Base-by-base conservation (phyloP, 768 basidiomycete species). In the Leccinum subgranulosum region DNA sequence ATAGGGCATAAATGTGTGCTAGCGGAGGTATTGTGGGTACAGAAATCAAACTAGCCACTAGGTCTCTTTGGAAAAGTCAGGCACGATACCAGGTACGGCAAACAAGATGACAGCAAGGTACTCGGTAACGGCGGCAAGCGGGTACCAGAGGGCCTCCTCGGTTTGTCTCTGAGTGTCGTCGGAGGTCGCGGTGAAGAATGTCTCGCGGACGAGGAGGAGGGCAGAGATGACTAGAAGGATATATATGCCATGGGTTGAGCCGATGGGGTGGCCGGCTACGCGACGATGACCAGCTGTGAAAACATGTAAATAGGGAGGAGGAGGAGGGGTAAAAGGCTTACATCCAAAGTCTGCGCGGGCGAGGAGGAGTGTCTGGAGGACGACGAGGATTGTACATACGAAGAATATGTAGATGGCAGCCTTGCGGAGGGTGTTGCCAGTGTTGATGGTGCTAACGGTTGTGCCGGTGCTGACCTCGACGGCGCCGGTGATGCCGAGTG, bases 141-240 rank as follows among this genome's bases (percentile, higher is more conserved):
- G 73, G 39, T 73, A 75, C 67, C 71, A 74, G 8, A 73, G 31
- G 1, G 54, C 59, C 46, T 75, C 72, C 15, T 69, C 63, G 43
- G 66, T 63, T 51, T 74, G 71, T 4, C 49, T 15, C 0, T 49
- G n/a, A 2, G 23, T 1, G 1, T 67, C 41, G 49, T 41, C 39
- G 27, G 53, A 51, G 6, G 69, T 73, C 6, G 66, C 70, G 57
- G 66, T 51, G 25, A 73, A 66, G 65, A 75, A 74, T 49, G 62
- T 59, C 50, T 74, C 69, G 21, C 71, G 68, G 1, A 50, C 60
- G 48, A 76, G 52, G 23, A 72, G 68, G 29, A 71, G 61, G 31
- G 64, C 4, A 2, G 61, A 56, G 8, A 74, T 63, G 45, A 52
- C 23, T 17, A 65, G n/a, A 14, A 73, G 70, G 52, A 70, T 28